phyloP scores from a whole-genome alignment of 164 flowering plant species.

The Stephania japonica region DNA sequence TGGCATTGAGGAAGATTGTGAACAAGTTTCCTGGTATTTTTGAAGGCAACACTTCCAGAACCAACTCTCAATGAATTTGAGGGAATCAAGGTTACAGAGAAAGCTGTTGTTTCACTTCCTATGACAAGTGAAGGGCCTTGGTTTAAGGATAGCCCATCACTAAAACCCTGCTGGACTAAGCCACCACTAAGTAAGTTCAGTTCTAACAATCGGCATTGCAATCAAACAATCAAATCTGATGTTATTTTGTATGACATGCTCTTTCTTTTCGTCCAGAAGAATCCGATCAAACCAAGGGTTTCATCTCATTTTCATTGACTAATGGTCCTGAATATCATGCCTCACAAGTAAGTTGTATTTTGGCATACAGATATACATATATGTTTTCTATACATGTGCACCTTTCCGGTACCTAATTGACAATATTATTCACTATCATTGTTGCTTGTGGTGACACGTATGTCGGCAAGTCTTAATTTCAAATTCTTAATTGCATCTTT shows the following conservation, averaged over 20 bases:
- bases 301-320: constrained; percentile 67
- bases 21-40: constrained; percentile 3
- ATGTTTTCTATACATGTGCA: neutral
- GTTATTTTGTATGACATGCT: neutral
- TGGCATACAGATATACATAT: neutral
- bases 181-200: constrained; percentile 37
- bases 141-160: constrained; percentile 38
- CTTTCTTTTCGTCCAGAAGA: constrained; percentile 24
- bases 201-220: neutral
- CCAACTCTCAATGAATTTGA: constrained; percentile 24
- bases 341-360: constrained; percentile 58
- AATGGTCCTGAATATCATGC: constrained; percentile 94
- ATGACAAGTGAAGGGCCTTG: constrained; percentile 46
- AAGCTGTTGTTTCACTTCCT: constrained; percentile 24
- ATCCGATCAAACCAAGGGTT: constrained; percentile 50
- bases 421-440: neutral
- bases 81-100: constrained; percentile 24
- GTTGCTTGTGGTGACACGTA: neutral
- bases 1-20: too few species aligned
- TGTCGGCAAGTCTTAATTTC: neutral
- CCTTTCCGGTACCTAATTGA: neutral
- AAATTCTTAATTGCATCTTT: neutral
- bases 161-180: constrained; percentile 64
- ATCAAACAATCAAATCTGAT: neutral
- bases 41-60: constrained; percentile 41